Evolutionary conservation across 768 basidiomycete genomes (phyloP).

Genomic region (Tylopilus vinaceipallidus): DNA sequence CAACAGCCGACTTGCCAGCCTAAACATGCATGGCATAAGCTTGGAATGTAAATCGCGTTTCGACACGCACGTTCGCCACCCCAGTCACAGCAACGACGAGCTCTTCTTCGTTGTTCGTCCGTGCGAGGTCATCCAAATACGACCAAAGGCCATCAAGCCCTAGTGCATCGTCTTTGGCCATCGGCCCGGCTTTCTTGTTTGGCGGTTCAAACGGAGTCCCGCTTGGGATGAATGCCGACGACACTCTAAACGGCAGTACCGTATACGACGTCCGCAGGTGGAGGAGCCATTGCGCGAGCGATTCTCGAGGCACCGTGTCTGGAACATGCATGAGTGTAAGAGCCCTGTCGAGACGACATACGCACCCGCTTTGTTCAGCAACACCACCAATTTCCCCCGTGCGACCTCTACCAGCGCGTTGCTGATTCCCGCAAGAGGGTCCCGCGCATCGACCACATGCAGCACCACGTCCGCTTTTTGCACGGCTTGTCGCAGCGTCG

Average conservation of each 20-base stretch:
- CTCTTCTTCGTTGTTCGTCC: slow-evolving; percentile 44
- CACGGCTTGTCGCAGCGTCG: slow-evolving; percentile 45
- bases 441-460: slow-evolving; percentile 81
- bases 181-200: slow-evolving; percentile 48
- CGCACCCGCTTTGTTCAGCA: slow-evolving; percentile 88
- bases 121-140: slow-evolving; percentile 46
- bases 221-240: slow-evolving; percentile 61
- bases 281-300: slow-evolving; percentile 64
- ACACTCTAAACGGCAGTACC: slow-evolving; percentile 71
- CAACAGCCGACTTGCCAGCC: slow-evolving; percentile 82
- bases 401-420: slow-evolving; percentile 50
- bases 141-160: slow-evolving; percentile 54
- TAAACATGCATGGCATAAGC: slow-evolving; percentile 28
- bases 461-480: slow-evolving; percentile 77
- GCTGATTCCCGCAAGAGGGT: slow-evolving; percentile 73
- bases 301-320: slow-evolving; percentile 83
- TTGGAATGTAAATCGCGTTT: not conserved
- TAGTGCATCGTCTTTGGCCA: slow-evolving; percentile 51
- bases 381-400: slow-evolving; percentile 52
- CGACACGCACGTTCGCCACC: slow-evolving; percentile 66
- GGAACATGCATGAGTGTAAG: slow-evolving; percentile 2
- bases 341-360: slow-evolving; percentile 10
- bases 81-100: slow-evolving; percentile 79
- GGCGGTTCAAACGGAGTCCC: slow-evolving; percentile 21
- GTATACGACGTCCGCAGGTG: slow-evolving; percentile 59